A percentile compares a stretch with the other conserved stretches of the same genome.
phyloP scores from a whole-genome alignment of 1,284 basidiomycete genomes.

The Tilletia setariae region DNA sequence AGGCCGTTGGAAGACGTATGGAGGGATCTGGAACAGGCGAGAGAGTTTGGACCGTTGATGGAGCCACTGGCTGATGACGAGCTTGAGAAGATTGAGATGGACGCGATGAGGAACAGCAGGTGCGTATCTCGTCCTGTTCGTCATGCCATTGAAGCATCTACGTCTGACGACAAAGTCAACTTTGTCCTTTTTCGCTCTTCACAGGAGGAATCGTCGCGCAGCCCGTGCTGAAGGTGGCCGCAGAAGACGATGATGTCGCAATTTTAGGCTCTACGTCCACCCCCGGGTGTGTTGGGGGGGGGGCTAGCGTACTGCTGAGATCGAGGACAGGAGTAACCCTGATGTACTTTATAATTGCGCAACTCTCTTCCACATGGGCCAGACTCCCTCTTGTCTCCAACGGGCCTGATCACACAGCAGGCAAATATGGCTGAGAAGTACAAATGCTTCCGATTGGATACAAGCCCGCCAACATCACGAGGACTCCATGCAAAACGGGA shows the following conservation, averaged over 20 bases:
- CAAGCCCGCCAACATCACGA: no score
- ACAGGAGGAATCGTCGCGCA: constrained; percentile 8
- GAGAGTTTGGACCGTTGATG: constrained; percentile 85
- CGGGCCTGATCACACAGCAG: no score
- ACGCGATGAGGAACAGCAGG: constrained; percentile 37
- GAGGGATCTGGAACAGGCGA: constrained; percentile 89
- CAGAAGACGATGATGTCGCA: not conserved
- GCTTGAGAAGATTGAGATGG: constrained; percentile 64
- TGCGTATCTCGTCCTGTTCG: constrained; percentile 11
- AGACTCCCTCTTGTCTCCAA: no score
- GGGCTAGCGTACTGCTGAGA: no score
- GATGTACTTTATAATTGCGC: no score
- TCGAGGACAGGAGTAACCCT: no score
- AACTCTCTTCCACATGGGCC: no score
- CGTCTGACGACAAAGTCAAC: not conserved
- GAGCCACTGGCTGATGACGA: constrained; percentile 84
- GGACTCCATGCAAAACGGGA: no score
- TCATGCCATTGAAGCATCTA: no score
- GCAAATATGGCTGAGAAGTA: no score
- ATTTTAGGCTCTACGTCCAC: not conserved
- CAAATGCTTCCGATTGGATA: no score
- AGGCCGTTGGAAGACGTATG: constrained; percentile 82
- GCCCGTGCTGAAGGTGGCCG: constrained; percentile 10
- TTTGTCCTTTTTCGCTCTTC: not conserved
- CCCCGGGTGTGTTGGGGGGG: not conserved